Evolutionary conservation across 2,329 filamentous ascomycete genomes (phyloP), one percentile per base, ranked within the genome.

Genomic region (Beauveria caledonica): DNA sequence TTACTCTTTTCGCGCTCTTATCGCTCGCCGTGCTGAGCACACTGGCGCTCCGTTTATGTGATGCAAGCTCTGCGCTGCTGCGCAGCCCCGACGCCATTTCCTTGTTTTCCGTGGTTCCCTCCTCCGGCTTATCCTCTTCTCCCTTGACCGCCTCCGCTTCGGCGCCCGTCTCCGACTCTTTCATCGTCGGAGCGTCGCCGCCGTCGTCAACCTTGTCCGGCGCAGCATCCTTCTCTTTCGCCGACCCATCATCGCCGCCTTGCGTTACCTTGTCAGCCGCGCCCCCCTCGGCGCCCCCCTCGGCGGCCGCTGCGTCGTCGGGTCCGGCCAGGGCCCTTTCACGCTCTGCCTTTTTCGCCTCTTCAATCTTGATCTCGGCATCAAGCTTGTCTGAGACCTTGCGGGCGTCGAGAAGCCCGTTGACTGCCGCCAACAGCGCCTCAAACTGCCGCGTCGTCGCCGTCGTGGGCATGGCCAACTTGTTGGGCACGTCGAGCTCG

Each of bases 21-120:
- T 90, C 86, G 70, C 88, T 91, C 6, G 76, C 76, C 17, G 79
- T 77, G 71, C 89, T 93, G 58, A 95, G 72, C 36, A 92, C 89
- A 71, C 90, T 95, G 1, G 90, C 90, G 70, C 90, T 94, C 62
- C 91, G 83, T 77, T 95, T 95, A 64, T 88, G 86, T 0, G 74
- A 66, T 0, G 73, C 66, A 9, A 70, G 71, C 46, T 74, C 69
- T 63, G 76, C 77, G 63, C 74, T 77, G 63, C 74, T 77, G 15
- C 69, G 70, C 2, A 74, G 74, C 49, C 73, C 68, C 11, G 60
- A 62, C 17, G 64, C 66, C 64, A 67, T 74, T 42, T 69, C 71
- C 58, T 58, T 61, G 62, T 33, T 66, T 64, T 8, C 39, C 62
- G 48, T 23, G 10, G 23, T 39, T 23, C 45, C 17, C n/a, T 46